Base-by-base conservation (phyloP, 2,329 filamentous ascomycete genomes). In the Ascocoryne sarcoides region DNA sequence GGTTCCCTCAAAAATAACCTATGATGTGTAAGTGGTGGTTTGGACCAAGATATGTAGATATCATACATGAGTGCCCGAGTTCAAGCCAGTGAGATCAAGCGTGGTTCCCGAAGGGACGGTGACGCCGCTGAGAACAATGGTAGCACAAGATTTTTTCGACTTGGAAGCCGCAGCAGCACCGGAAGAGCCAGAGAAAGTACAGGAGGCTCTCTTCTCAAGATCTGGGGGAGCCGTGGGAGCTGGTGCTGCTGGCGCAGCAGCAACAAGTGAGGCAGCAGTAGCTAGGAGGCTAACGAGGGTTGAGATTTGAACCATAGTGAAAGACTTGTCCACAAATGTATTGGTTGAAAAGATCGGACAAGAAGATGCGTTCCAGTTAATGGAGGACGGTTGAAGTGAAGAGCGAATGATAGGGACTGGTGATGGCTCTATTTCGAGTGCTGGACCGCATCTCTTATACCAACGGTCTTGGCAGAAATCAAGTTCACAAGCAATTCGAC, bases 1-100 rank as follows among this genome's bases (percentile, higher is more conserved):
- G 10, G 66, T 73, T 32, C 80, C 81, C 42, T 74, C 60, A 60
- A 84, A 84, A 50, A 71, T 73, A 46, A 82, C 68, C 40, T 59
- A 66, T 17, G 10, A 28, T 29, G 8, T 35, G 17, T 44, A 12
- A 48, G 40, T 2, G n/a, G n/a, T n/a, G n/a, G 29, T 4, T 16
- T 12, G 19, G 5, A 32, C 8, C 5, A n/a, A 21, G 8, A 30
- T 14, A 5, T 17, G n/a, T 19, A 20, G 18, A 30, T 14, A 18
- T 32, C 38, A 26, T 39, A 51, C 51, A 16, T 47, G 35, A 29
- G 74, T 76, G 46, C 69, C 70, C 14, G 60, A 54, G 1, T 64
- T 65, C 29, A 79, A 64, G 15, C 63, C 61, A 10, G 73, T 74
- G 45, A 81, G 56, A 53, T 80, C 73, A 3, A 82, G 66, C 3